Conservation (phyloP, 1,284 basidiomycete species). For the Ustilago bromivora region DNA sequence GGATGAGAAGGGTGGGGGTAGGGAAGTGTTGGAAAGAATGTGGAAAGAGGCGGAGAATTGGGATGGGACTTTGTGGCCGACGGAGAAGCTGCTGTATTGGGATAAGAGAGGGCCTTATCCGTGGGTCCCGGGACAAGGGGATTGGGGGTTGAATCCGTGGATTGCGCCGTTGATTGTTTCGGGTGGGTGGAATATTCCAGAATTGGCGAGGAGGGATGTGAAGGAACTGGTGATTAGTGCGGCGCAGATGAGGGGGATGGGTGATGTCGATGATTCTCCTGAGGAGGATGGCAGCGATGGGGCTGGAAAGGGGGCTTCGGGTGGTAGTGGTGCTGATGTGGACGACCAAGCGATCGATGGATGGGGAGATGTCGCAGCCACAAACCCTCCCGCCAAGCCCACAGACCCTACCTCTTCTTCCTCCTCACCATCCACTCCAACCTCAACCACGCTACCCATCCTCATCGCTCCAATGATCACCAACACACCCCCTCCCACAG, state of each 20-base stretch:
- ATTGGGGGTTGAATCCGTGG: slow-evolving; percentile 19
- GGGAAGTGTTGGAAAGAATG: slow-evolving; percentile 15
- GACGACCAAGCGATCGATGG: slow-evolving; percentile 21
- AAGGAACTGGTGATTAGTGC: slow-evolving; percentile 3
- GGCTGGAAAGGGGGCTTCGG: neutral
- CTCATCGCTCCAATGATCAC: neutral
- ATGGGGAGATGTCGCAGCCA: slow-evolving; percentile 11
- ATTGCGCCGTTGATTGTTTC: slow-evolving; percentile 16
- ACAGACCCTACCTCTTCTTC: neutral
- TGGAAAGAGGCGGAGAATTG: slow-evolving; percentile 44
- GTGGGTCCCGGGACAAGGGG: slow-evolving; percentile 11
- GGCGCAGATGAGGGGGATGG: neutral
- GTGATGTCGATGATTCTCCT: slow-evolving; percentile 4
- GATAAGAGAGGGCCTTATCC: slow-evolving; percentile 28
- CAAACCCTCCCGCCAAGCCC: neutral
- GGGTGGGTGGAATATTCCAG: slow-evolving; percentile 35
- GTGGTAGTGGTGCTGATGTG: neutral
- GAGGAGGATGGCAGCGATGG: neutral
- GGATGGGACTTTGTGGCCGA: slow-evolving; percentile 26
- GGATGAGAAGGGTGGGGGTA: slow-evolving; percentile 3
- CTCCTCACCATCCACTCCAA: neutral
- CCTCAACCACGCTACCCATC: neutral
- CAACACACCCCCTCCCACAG: neutral
- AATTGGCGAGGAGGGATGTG: neutral
- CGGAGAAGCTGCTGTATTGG: slow-evolving; percentile 42